Evolutionary conservation across 441 rosid species (phyloP).

Genomic region (Populus hybrid): DNA sequence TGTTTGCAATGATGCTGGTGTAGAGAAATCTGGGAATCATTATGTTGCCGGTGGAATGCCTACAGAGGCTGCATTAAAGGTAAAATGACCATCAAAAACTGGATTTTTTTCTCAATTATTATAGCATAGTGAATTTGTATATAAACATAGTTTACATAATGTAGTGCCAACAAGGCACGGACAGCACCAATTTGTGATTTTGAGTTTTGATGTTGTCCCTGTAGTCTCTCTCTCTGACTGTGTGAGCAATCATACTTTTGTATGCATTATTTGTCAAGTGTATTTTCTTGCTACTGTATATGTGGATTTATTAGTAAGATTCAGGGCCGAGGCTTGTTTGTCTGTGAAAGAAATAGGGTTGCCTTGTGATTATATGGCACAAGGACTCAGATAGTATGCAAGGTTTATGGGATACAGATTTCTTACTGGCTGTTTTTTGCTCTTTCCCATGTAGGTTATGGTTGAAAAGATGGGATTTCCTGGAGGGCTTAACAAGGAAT

Average conservation of each 20-base stretch:
- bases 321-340: background rate
- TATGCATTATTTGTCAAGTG: background rate
- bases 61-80: slow-evolving; percentile 95
- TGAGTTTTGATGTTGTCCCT: background rate
- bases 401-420: slow-evolving; percentile 1
- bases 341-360: slow-evolving; percentile 5
- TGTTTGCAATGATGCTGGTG: slow-evolving; percentile 74
- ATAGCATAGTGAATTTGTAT: background rate
- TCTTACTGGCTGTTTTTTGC: background rate
- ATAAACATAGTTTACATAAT: slow-evolving; percentile 3
- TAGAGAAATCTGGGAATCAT: slow-evolving; percentile 61
- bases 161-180: background rate
- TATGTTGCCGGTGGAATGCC: slow-evolving; percentile 74
- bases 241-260: background rate
- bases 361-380: background rate
- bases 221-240: background rate
- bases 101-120: background rate
- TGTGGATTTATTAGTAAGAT: background rate
- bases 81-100: slow-evolving; percentile 18
- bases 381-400: background rate
- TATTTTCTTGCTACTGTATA: slow-evolving; percentile 1
- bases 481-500: slow-evolving; percentile 33
- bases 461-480: slow-evolving; percentile 95
- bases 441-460: slow-evolving; percentile 50
- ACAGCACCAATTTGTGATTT: background rate